Evolutionary conservation across 2,329 filamentous ascomycete genomes (phyloP).

Genomic region (Penicillium janthinellum): DNA sequence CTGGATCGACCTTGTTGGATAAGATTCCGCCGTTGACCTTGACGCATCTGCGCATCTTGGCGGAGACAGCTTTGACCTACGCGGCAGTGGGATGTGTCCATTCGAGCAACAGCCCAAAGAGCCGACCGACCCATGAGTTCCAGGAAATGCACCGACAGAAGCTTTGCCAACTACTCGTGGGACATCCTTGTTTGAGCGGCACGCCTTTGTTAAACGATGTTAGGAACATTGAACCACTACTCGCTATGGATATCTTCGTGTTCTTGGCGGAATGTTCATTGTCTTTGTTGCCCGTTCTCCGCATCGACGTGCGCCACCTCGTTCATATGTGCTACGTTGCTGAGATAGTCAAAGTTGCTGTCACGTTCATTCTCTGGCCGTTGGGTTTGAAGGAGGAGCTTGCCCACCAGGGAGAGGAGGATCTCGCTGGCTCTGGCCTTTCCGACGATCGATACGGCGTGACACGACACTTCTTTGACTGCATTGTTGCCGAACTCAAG

Average conservation of each 20-base stretch:
- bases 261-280: slow-evolving; percentile 81
- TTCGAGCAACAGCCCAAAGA: slow-evolving; percentile 60
- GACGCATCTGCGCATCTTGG: slow-evolving; percentile 82
- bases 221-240: slow-evolving; percentile 43
- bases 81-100: slow-evolving; percentile 73
- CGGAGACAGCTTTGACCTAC: slow-evolving; percentile 86
- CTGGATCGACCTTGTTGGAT: slow-evolving; percentile 74
- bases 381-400: slow-evolving; percentile 40
- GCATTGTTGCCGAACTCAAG: slow-evolving; percentile 41
- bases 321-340: slow-evolving; percentile 85
- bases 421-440: slow-evolving; percentile 30
- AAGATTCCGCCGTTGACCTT: slow-evolving; percentile 81
- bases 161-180: slow-evolving; percentile 73
- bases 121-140: slow-evolving; percentile 63
- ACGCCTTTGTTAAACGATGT: slow-evolving; percentile 38
- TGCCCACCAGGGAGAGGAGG: slow-evolving; percentile 32
- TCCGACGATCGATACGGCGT: slow-evolving; percentile 32
- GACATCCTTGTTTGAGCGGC: slow-evolving; percentile 46
- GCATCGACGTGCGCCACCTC: slow-evolving; percentile 75
- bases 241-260: slow-evolving; percentile 43
- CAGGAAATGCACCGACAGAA: slow-evolving; percentile 69
- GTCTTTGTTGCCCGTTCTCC: slow-evolving; percentile 66
- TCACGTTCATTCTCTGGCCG: slow-evolving; percentile 53
- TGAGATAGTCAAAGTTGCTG: slow-evolving; percentile 81
- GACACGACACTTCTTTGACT: slow-evolving; percentile 42